Base-by-base conservation (phyloP, 768 basidiomycete species). In the Phanerodontia chrysosporium region DNA sequence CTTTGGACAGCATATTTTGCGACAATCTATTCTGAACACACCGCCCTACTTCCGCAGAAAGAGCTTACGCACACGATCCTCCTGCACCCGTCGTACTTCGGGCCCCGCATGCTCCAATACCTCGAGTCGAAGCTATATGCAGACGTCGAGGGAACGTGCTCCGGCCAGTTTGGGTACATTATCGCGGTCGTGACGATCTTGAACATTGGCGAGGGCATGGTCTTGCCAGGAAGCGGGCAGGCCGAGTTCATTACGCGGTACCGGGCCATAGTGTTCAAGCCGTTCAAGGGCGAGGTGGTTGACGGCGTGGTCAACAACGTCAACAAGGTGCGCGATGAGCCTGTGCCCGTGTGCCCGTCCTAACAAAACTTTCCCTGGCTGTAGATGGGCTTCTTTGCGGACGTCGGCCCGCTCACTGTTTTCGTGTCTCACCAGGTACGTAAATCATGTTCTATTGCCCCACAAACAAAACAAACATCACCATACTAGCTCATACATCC, bases 281-380 rank as follows among this genome's bases (percentile, higher is more conserved):
- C 97, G n/a, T 98, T 98, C 82, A 97, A 98, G 73, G 95, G 95
- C 10, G 96, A 99, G 71, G 96, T 98, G 3, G 91, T 99, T 18
- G 97, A 99, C 71, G 96, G 94, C 0, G 87, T 95, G 2, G 96
- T 99, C 18, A 89, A 88, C 67, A 95, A 92, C 61, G 97, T 99
- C 35, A 95, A 87, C 72, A 97, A 97, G 83, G 96, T 94, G 65
- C 67, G 86, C 57, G 6, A 32, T 13, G 29, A 18, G 18, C 25
- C 3, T 13, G 2, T 42, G 25, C 16, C 6, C 22, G 2, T 21
- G 35, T 3, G 35, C 2, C n/a, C 4, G 2, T 6, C 14, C 13
- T 18, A 16, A 10, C 42, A 48, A 32, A n/a, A 10, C 24, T 18
- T 48, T 12, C 3, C 57, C 13, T 44, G 7, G 30, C 13, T 28